A percentile compares a stretch with the other conserved stretches of the same genome.
Conservation (phyloP, 768 basidiomycete species). For the Heimioporus sp. region DNA sequence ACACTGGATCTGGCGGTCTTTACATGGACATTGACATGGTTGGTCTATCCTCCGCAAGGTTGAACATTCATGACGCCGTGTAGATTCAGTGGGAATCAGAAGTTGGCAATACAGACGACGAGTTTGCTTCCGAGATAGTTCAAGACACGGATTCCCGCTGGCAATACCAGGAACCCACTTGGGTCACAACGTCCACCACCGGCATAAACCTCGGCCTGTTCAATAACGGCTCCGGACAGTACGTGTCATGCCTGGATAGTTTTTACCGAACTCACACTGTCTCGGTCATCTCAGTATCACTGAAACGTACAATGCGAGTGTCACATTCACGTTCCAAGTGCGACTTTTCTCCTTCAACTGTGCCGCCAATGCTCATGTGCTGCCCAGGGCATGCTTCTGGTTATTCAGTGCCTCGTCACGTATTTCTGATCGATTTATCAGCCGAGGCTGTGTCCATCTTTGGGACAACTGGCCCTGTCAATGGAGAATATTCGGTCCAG, state of each 20-base stretch:
- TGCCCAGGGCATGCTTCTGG: conserved; percentile 18
- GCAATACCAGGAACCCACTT: conserved; percentile 33
- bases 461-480: conserved; percentile 38
- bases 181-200: conserved; percentile 34
- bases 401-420: background rate
- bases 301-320: conserved; percentile 28
- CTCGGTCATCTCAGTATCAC: conserved; percentile 29
- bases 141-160: conserved; percentile 39
- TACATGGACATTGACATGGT: conserved; percentile 49
- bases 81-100: conserved; percentile 30
- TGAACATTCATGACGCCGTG: background rate
- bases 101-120: conserved; percentile 15
- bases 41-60: background rate
- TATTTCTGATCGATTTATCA: conserved; percentile 7
- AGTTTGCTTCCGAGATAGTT: conserved; percentile 18
- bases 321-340: conserved; percentile 41
- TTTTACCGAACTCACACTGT: too few relatives aligned
- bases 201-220: conserved; percentile 37
- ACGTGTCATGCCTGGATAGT: background rate
- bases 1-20: conserved; percentile 27
- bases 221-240: conserved; percentile 44
- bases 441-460: conserved; percentile 47
- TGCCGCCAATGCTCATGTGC: too few relatives aligned
- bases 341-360: conserved; percentile 2
- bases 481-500: conserved; percentile 35